Conservation (phyloP, 2,329 filamentous ascomycete genomes). For the Fusarium azukiicola region DNA sequence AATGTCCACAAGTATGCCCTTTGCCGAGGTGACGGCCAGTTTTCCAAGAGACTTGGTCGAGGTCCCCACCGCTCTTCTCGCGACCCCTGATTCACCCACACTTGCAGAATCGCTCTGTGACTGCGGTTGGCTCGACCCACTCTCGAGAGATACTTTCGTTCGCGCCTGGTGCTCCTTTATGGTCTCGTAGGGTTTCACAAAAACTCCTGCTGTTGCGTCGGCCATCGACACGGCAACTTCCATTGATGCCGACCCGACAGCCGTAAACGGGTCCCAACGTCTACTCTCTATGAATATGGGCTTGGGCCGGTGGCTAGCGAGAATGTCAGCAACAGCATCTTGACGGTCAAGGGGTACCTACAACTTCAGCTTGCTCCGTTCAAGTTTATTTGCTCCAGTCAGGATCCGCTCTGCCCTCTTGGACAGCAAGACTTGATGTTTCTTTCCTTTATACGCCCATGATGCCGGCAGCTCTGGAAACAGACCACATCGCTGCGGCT, state of each 20-base stretch:
- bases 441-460: conserved; percentile 11
- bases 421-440: conserved; percentile 5
- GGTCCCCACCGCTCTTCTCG: background rate
- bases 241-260: conserved; percentile 17
- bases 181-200: conserved; percentile 19
- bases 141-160: background rate
- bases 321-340: background rate
- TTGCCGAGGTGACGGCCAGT: conserved; percentile 12
- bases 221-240: conserved; percentile 9
- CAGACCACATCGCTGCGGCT: background rate
- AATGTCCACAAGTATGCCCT: conserved; percentile 14
- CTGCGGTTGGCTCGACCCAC: background rate
- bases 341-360: background rate
- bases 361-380: conserved; percentile 12
- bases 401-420: conserved; percentile 12
- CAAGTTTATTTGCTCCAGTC: background rate
- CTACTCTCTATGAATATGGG: conserved; percentile 6
- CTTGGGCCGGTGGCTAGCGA: background rate
- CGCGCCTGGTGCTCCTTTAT: background rate
- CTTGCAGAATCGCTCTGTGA: background rate
- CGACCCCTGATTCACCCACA: background rate
- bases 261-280: conserved; percentile 20
- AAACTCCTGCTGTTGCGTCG: background rate
- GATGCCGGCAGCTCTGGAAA: conserved; percentile 10
- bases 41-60: conserved; percentile 16